Percentiles rank a stretch among this genome's conserved stretches.
phyloP scores from a whole-genome alignment of 2,329 filamentous ascomycete genomes.

The Chaetomiaceae sp. region DNA sequence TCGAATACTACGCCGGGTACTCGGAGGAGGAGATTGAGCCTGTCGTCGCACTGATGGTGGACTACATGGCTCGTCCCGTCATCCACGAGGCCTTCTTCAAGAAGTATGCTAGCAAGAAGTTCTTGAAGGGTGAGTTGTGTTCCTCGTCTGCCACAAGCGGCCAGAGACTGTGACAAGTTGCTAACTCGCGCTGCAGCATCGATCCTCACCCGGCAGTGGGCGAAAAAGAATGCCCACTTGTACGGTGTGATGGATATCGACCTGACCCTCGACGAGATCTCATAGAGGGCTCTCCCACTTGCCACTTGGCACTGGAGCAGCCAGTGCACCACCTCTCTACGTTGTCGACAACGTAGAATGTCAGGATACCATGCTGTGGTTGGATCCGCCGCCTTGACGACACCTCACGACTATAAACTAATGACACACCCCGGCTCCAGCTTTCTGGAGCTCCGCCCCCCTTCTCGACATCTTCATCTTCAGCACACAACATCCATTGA shows the following conservation, averaged over 20 bases:
- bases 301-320: background rate
- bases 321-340: conserved; percentile 9
- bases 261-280: conserved; percentile 47
- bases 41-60: conserved; percentile 89
- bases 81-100: conserved; percentile 98
- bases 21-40: conserved; percentile 89
- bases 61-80: conserved; percentile 88
- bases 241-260: conserved; percentile 52
- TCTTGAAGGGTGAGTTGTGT: conserved; percentile 76
- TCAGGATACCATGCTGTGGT: conserved; percentile 27
- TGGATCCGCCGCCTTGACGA: conserved; percentile 25
- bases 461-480: conserved; percentile 19
- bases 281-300: conserved; percentile 10
- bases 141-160: no score
- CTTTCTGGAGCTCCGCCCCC: conserved; percentile 13
- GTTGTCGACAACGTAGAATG: conserved; percentile 16
- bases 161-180: background rate
- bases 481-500: conserved; percentile 12
- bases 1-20: conserved; percentile 90
- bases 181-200: conserved; percentile 58
- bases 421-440: conserved; percentile 18
- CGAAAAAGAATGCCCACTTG: conserved; percentile 67
- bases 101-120: conserved; percentile 99
- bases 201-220: conserved; percentile 87
- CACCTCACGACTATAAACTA: conserved; percentile 21